These are phyloP conservation scores for Scheffersomyces cryptocercus DNA, from an alignment of 1,139 yeast genomes.

Conservation along the genomic window DNA sequence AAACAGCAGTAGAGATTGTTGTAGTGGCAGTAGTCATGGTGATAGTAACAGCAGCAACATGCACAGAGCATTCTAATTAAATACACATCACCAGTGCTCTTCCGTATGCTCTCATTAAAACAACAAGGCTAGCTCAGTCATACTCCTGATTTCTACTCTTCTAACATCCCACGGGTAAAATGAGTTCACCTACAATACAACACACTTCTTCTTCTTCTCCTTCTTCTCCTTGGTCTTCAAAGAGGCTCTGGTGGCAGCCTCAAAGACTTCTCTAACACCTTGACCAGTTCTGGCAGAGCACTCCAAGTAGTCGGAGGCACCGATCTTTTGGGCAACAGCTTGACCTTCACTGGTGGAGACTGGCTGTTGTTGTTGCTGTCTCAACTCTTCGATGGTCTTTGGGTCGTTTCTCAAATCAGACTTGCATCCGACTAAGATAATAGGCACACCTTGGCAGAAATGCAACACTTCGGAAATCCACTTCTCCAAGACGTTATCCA, in stretches of 20 bases:
- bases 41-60: too few relatives aligned
- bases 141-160: not conserved
- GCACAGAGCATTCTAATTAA: too few relatives aligned
- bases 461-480: slow-evolving; percentile 95
- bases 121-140: too few relatives aligned
- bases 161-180: not conserved
- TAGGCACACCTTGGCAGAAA: slow-evolving; percentile 94
- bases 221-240: slow-evolving; percentile 64
- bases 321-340: slow-evolving; percentile 81
- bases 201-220: slow-evolving; percentile 56
- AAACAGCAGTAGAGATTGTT: too few relatives aligned
- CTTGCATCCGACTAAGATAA: slow-evolving; percentile 90
- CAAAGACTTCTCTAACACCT: slow-evolving; percentile 90
- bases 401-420: slow-evolving; percentile 86
- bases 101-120: too few relatives aligned
- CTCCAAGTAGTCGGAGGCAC: slow-evolving; percentile 84
- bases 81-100: too few relatives aligned
- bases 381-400: slow-evolving; percentile 70
- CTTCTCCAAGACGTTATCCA: slow-evolving; percentile 90
- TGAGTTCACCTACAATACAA: slow-evolving; percentile 46
- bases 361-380: slow-evolving; percentile 75
- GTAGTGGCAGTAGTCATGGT: too few relatives aligned
- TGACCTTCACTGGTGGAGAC: slow-evolving; percentile 81
- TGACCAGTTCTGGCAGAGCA: slow-evolving; percentile 92
- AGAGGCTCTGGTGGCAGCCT: slow-evolving; percentile 90